Percentiles rank a stretch among this genome's conserved stretches.
Evolutionary conservation across 306 rosid species (phyloP).

Genomic region (Dryas alaskensis): DNA sequence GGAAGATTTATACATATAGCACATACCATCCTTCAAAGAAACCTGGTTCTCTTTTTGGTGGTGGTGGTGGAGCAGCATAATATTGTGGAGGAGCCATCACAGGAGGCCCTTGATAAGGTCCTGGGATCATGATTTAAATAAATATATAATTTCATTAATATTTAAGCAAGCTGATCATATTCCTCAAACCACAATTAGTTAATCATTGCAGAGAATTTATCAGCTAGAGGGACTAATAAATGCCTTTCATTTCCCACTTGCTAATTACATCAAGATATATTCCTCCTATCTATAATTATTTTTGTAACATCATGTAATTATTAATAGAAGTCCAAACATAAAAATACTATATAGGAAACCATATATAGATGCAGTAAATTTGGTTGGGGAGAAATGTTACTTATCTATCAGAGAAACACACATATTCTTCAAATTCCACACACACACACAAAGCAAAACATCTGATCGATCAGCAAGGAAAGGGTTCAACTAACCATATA

Average conservation of each 20-base stretch:
- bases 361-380: not conserved
- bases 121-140: slow-evolving; percentile 17
- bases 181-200: not conserved
- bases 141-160: not conserved
- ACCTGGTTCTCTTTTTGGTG: slow-evolving; percentile 45
- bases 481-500: not conserved
- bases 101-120: slow-evolving; percentile 62
- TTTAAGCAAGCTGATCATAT: not conserved
- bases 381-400: not conserved
- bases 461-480: not conserved
- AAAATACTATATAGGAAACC: not conserved
- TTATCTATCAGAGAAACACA: not conserved
- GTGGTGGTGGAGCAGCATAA: slow-evolving; percentile 44
- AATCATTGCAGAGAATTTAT: no score
- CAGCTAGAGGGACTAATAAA: no score
- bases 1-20: not conserved
- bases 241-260: no score
- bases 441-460: not conserved
- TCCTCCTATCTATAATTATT: no score
- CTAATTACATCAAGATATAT: not conserved
- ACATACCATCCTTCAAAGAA: slow-evolving; percentile 83
- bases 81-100: slow-evolving; percentile 71
- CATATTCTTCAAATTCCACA: not conserved
- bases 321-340: no score
- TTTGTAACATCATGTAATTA: no score